Percentiles rank a stretch among this genome's conserved stretches.
Evolutionary conservation across 2,329 filamentous ascomycete genomes (phyloP).

Genomic region (Aspergillus ruber): DNA sequence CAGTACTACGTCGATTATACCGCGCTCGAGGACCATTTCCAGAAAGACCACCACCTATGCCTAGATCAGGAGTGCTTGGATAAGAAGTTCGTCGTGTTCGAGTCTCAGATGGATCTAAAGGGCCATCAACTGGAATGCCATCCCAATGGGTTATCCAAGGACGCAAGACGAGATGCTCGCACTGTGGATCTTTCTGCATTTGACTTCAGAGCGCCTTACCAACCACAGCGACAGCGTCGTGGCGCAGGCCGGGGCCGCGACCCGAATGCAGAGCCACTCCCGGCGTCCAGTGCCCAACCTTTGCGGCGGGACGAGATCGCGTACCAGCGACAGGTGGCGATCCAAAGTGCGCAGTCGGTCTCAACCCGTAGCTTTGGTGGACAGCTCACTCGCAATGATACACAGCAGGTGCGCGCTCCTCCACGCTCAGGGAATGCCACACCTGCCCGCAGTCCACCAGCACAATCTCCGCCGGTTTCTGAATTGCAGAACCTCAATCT

Average conservation of each 20-base stretch:
- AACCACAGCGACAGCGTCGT: slow-evolving; percentile 54
- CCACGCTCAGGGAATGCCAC: slow-evolving; percentile 25
- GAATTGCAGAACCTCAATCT: slow-evolving; percentile 50
- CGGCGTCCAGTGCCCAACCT: slow-evolving; percentile 69
- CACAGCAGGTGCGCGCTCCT: slow-evolving; percentile 43
- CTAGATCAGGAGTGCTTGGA: slow-evolving; percentile 80
- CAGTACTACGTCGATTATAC: slow-evolving; percentile 92
- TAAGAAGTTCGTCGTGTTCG: slow-evolving; percentile 97
- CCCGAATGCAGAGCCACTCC: slow-evolving; percentile 75
- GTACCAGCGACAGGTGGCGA: slow-evolving; percentile 84
- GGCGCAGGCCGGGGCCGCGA: slow-evolving; percentile 67
- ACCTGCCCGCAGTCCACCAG: slow-evolving; percentile 19
- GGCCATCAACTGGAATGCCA: slow-evolving; percentile 85
- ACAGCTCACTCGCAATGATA: slow-evolving; percentile 58
- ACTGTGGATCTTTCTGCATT: slow-evolving; percentile 83
- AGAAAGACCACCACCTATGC: slow-evolving; percentile 80
- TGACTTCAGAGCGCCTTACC: slow-evolving; percentile 68
- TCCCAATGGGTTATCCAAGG: slow-evolving; percentile 71
- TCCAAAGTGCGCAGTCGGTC: slow-evolving; percentile 78
- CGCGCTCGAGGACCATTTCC: slow-evolving; percentile 78
- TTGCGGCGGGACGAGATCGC: slow-evolving; percentile 81
- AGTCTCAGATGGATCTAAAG: slow-evolving; percentile 89
- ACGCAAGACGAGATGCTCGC: slow-evolving; percentile 73
- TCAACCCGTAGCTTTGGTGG: slow-evolving; percentile 78
- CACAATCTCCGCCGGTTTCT: slow-evolving; percentile 24